Evolutionary conservation across 1,284 basidiomycete species (phyloP).

Genomic region (Pterula multifida): DNA sequence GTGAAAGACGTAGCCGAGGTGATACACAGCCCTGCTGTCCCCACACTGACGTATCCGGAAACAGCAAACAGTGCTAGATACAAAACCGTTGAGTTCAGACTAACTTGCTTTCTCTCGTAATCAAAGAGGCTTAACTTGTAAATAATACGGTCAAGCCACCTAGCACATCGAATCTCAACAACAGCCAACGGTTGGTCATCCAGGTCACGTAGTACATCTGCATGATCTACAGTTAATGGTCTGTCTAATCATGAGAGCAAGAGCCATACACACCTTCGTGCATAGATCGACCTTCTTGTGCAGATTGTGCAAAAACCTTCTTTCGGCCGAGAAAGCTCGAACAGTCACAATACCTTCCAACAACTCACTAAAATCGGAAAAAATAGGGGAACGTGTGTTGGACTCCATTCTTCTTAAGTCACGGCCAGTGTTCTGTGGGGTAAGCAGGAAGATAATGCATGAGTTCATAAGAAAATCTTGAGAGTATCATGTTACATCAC

Average conservation of each 20-base stretch:
- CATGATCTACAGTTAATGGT: not conserved
- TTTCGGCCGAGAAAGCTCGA: slow-evolving; percentile 11
- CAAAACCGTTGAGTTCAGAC: not conserved
- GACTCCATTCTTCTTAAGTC: slow-evolving; percentile 48
- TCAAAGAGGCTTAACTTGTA: slow-evolving; percentile 5
- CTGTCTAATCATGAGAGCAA: not conserved
- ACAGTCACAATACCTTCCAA: slow-evolving; percentile 43
- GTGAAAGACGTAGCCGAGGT: slow-evolving; percentile 11
- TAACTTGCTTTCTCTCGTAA: no score
- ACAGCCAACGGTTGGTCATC: slow-evolving; percentile 5
- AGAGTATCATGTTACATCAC: slow-evolving; percentile 9
- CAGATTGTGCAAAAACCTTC: slow-evolving; percentile 10
- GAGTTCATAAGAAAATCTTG: not conserved
- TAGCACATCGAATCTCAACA: slow-evolving; percentile 6
- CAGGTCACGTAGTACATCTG: slow-evolving; percentile 3
- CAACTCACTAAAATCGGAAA: slow-evolving; percentile 28
- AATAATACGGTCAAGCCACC: slow-evolving; percentile 6
- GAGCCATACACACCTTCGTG: slow-evolving; percentile 6
- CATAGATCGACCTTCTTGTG: slow-evolving; percentile 11
- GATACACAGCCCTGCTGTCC: slow-evolving; percentile 11
- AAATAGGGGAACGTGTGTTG: slow-evolving; percentile 15
- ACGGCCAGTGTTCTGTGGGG: slow-evolving; percentile 23
- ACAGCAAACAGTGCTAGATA: slow-evolving; percentile 7
- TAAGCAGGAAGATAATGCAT: not conserved
- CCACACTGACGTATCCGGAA: slow-evolving; percentile 6